These are phyloP conservation scores for Aciculosporium take DNA, from an alignment of 2,329 filamentous ascomycete genomes.

Conservation along the genomic window DNA sequence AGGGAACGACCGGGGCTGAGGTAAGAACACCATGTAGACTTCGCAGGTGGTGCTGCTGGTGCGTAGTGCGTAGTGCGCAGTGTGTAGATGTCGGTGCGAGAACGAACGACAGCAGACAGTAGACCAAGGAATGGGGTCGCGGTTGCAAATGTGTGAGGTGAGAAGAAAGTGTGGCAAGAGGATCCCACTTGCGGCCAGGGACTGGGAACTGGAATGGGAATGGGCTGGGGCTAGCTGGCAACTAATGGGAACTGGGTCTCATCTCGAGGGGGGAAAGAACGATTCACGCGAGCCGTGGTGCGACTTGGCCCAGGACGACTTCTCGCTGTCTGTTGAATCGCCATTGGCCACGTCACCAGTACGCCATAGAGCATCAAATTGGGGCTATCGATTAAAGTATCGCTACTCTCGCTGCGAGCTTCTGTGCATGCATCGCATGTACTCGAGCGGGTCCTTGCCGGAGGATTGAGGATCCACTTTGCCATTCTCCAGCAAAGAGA, in stretches of 20 bases:
- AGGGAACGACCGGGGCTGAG: background rate
- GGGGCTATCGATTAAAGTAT: background rate
- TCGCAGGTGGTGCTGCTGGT: constrained; percentile 8
- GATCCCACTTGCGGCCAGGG: constrained; percentile 9
- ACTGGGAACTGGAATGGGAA: constrained; percentile 6
- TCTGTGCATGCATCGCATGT: background rate
- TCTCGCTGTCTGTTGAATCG: background rate
- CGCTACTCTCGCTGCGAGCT: background rate
- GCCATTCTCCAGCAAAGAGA: constrained; percentile 3
- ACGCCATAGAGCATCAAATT: background rate
- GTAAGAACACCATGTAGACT: constrained; percentile 7
- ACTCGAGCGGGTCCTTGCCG: constrained; percentile 1
- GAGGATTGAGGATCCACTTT: constrained; percentile 5
- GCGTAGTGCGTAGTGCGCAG: too few species aligned
- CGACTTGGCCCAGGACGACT: constrained; percentile 3
- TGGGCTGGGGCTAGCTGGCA: background rate
- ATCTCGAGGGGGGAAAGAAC: constrained; percentile 2
- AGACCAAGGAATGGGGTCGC: constrained; percentile 15
- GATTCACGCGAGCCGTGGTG: constrained; percentile 1
- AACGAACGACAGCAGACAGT: constrained; percentile 10
- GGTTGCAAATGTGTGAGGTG: constrained; percentile 11
- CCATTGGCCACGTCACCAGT: background rate
- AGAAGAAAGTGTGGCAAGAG: constrained; percentile 11
- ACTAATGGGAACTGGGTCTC: constrained; percentile 1
- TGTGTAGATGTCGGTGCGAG: constrained; percentile 14